Conservation (phyloP, 129 eudicot species). For the Artemisia argyi region DNA sequence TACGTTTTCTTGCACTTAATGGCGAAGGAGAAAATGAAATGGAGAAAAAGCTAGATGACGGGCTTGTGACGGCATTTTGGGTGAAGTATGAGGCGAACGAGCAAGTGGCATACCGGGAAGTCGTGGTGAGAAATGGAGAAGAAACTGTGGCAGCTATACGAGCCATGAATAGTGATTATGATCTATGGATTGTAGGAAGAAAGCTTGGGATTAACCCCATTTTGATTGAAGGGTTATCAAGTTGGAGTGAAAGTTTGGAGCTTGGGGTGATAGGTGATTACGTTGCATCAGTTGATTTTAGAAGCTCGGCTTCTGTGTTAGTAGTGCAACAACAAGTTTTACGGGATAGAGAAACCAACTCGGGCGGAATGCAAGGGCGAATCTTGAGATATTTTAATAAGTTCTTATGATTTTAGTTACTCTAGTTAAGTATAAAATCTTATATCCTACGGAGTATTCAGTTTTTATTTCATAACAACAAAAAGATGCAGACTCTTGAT, state of each 20-base stretch:
- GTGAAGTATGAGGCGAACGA: slow-evolving; percentile 79
- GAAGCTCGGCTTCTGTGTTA: slow-evolving; percentile 58
- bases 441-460: no score
- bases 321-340: slow-evolving; percentile 89
- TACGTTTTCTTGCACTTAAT: slow-evolving; percentile 61
- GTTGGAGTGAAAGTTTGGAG: slow-evolving; percentile 70
- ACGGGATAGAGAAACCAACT: slow-evolving; percentile 47
- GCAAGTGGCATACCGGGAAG: slow-evolving; percentile 67
- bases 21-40: slow-evolving; percentile 60
- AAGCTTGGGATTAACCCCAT: slow-evolving; percentile 75
- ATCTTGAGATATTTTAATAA: slow-evolving; percentile 32
- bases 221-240: slow-evolving; percentile 55
- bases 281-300: slow-evolving; percentile 65
- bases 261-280: slow-evolving; percentile 83
- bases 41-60: slow-evolving; percentile 93
- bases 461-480: no score
- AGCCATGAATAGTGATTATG: slow-evolving; percentile 52
- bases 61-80: slow-evolving; percentile 91
- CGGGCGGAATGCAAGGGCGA: slow-evolving; percentile 31
- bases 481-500: neutral
- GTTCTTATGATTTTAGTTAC: slow-evolving; percentile 18
- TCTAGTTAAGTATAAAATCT: neutral
- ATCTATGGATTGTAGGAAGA: slow-evolving; percentile 88
- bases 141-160: slow-evolving; percentile 75
- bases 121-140: slow-evolving; percentile 69